Conservation (phyloP, 768 basidiomycete species). For the Panellus pusillus region DNA sequence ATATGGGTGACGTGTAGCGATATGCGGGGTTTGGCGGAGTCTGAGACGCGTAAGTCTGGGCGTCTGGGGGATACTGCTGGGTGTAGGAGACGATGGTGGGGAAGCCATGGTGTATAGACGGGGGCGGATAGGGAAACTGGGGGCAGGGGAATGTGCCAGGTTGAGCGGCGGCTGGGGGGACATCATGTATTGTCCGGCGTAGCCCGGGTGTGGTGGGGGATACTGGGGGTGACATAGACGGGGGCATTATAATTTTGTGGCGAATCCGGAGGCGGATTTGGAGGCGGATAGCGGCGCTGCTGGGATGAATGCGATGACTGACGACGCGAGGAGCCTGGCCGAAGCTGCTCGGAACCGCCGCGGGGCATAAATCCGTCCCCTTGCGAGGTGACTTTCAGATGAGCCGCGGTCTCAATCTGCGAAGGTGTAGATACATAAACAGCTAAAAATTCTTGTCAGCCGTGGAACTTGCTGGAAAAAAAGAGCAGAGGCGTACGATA, state of each 20-base stretch:
- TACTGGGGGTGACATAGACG: conserved; percentile 24
- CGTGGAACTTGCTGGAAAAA: neutral
- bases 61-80: conserved; percentile 25
- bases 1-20: conserved; percentile 33
- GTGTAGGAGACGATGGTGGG: conserved; percentile 34
- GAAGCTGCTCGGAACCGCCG: conserved; percentile 5
- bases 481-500: neutral
- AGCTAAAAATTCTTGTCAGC: conserved; percentile 7
- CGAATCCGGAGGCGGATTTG: conserved; percentile 3
- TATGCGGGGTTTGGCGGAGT: conserved; percentile 32
- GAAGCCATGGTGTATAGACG: conserved; percentile 42
- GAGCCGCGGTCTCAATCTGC: neutral
- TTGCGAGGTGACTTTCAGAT: neutral
- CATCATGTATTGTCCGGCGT: conserved; percentile 49
- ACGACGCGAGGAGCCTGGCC: conserved; percentile 1
- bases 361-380: conserved; percentile 11
- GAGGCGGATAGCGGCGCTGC: conserved; percentile 5
- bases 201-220: conserved; percentile 29
- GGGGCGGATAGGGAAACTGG: conserved; percentile 37
- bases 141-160: conserved; percentile 39
- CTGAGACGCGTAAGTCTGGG: conserved; percentile 30
- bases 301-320: conserved; percentile 2
- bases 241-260: conserved; percentile 3
- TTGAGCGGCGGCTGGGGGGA: conserved; percentile 40
- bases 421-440: conserved; percentile 15